phyloP scores from a whole-genome alignment of 495 filamentous ascomycete species.

The Pyrenopolyporus hunteri region DNA sequence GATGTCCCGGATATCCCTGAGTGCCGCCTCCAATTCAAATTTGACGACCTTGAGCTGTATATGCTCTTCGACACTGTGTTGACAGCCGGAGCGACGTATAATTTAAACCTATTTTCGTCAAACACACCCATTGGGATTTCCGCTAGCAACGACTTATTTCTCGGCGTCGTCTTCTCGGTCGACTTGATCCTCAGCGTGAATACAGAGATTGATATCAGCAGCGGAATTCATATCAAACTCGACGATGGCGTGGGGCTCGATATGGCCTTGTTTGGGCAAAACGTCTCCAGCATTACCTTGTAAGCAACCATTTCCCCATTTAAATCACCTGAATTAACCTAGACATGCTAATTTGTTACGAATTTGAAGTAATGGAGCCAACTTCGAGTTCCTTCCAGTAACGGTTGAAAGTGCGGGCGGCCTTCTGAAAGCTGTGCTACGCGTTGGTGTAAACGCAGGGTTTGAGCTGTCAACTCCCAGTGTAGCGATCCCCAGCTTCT shows the following conservation, averaged over 20 bases:
- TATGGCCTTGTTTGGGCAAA: conserved; percentile 51
- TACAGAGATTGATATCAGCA: conserved; percentile 55
- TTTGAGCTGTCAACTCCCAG: conserved; percentile 41
- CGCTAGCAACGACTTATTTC: conserved; percentile 43
- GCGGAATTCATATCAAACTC: conserved; percentile 59
- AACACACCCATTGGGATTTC: conserved; percentile 51
- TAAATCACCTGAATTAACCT: neutral
- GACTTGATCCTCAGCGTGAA: conserved; percentile 57
- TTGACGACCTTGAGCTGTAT: conserved; percentile 60
- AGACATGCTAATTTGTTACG: neutral
- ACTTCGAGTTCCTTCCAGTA: conserved; percentile 64
- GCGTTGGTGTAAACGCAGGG: conserved; percentile 53
- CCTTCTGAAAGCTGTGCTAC: conserved; percentile 53
- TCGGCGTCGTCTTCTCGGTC: conserved; percentile 53
- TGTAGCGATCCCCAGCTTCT: conserved; percentile 6
- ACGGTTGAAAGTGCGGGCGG: conserved; percentile 49
- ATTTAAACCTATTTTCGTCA: conserved; percentile 55
- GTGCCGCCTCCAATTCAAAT: conserved; percentile 51
- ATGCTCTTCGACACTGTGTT: conserved; percentile 55
- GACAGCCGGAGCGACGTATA: conserved; percentile 51
- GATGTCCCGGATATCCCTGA: conserved; percentile 52
- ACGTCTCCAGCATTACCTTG: conserved; percentile 55
- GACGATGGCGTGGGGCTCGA: conserved; percentile 53
- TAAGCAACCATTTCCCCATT: conserved; percentile 36
- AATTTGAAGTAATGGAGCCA: conserved; percentile 52